A percentile compares a stretch with the other conserved stretches of the same genome.
Evolutionary conservation across 108 stramenopile species (phyloP).

Genomic region (Nitzschia sp.): DNA sequence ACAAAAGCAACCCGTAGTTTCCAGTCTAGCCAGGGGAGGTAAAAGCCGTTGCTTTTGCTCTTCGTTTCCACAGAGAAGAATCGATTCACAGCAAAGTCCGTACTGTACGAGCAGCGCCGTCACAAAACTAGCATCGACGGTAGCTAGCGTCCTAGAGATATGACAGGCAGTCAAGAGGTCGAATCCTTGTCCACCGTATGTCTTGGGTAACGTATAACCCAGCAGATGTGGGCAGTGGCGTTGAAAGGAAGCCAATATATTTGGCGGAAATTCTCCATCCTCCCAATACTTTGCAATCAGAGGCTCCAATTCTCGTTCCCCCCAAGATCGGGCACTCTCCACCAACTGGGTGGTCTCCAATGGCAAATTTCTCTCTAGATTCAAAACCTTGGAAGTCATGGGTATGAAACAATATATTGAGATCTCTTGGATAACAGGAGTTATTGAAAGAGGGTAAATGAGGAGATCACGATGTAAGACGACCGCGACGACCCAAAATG

Average conservation of each 20-base stretch:
- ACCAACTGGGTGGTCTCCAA: not conserved
- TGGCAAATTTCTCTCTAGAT: slow-evolving; percentile 11
- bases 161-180: slow-evolving; percentile 18
- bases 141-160: slow-evolving; percentile 19
- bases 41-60: slow-evolving; percentile 13
- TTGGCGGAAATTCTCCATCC: slow-evolving; percentile 9
- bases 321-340: slow-evolving; percentile 6
- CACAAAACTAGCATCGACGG: slow-evolving; percentile 26
- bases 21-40: slow-evolving; percentile 9
- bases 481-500: no score
- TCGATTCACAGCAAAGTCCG: slow-evolving; percentile 25
- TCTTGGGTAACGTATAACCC: slow-evolving; percentile 19
- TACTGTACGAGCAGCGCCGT: slow-evolving; percentile 26
- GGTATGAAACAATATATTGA: no score
- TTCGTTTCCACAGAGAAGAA: slow-evolving; percentile 27
- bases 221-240: slow-evolving; percentile 15
- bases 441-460: no score
- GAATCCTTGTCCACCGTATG: slow-evolving; percentile 17
- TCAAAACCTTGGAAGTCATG: slow-evolving; percentile 8
- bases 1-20: slow-evolving; percentile 28
- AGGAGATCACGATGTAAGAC: no score
- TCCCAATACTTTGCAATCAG: slow-evolving; percentile 24
- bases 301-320: slow-evolving; percentile 10
- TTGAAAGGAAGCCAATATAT: slow-evolving; percentile 16
- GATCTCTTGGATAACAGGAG: no score